Conservation (phyloP, 2,329 filamentous ascomycete species). For the Arthrinium puccinioides region DNA sequence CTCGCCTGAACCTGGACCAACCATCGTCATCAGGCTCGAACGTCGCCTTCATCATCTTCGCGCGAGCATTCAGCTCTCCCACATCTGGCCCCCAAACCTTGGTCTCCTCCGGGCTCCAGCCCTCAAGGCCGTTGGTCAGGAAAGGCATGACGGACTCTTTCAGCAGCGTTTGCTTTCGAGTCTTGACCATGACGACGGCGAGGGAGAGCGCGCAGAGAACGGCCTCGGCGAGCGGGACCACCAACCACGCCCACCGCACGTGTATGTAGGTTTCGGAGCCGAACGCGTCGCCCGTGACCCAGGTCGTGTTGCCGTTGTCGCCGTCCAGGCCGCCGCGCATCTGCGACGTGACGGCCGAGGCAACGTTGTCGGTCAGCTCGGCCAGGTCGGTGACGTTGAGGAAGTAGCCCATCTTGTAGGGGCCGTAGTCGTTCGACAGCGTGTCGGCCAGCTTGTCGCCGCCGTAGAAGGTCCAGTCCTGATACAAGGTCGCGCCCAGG, state of each 20-base stretch:
- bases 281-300: slow-evolving; percentile 4
- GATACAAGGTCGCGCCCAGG: background rate
- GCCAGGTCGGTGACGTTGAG: background rate
- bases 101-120: slow-evolving; percentile 9
- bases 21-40: slow-evolving; percentile 5
- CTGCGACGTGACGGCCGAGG: background rate
- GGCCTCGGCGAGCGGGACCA: slow-evolving; percentile 9
- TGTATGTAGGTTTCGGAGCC: slow-evolving; percentile 12
- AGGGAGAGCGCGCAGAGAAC: slow-evolving; percentile 8
- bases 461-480: background rate
- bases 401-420: background rate
- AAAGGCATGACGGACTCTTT: slow-evolving; percentile 9
- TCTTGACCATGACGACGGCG: slow-evolving; percentile 5
- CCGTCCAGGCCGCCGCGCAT: slow-evolving; percentile 9
- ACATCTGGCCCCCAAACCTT: slow-evolving; percentile 5
- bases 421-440: background rate
- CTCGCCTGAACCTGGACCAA: slow-evolving; percentile 3
- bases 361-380: background rate
- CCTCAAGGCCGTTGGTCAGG: slow-evolving; percentile 7
- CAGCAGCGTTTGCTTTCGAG: slow-evolving; percentile 9
- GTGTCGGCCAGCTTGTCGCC: background rate
- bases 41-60: slow-evolving; percentile 6
- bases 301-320: slow-evolving; percentile 10
- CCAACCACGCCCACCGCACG: slow-evolving; percentile 10
- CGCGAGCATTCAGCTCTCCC: slow-evolving; percentile 8